Evolutionary conservation across 176 grass and related monocot genomes (phyloP).

Genomic region (Microstegium vimineum): DNA sequence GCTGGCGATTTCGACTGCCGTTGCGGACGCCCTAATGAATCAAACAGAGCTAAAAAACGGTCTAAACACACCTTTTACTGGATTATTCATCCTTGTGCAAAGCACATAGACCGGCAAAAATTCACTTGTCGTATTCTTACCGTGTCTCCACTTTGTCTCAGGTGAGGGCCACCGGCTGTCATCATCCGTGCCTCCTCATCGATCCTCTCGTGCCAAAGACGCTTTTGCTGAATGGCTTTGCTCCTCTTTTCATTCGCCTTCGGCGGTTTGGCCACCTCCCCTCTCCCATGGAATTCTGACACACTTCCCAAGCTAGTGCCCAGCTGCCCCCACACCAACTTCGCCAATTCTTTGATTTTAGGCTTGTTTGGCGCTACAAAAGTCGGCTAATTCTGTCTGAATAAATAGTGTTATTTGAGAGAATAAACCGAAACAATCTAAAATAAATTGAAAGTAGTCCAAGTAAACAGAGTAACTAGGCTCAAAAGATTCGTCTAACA

Average conservation of each 20-base stretch:
- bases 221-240: constrained; percentile 18
- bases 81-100: background rate
- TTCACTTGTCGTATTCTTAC: background rate
- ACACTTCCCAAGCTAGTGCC: constrained; percentile 47
- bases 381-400: too few species aligned
- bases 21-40: too few species aligned
- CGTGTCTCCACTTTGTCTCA: background rate
- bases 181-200: constrained; percentile 30
- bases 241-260: background rate
- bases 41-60: too few species aligned
- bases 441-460: too few species aligned
- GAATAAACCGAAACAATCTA: too few species aligned
- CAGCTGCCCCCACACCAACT: constrained; percentile 30
- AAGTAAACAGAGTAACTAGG: too few species aligned
- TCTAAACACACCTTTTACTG: background rate
- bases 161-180: constrained; percentile 35
- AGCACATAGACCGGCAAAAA: background rate
- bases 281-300: constrained; percentile 22
- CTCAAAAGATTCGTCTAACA: too few species aligned
- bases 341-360: constrained; percentile 43
- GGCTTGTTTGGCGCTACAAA: too few species aligned
- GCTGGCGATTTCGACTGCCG: too few species aligned
- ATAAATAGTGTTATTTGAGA: too few species aligned
- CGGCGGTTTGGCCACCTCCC: background rate
- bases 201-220: constrained; percentile 18